These are phyloP conservation scores for Mycena vitilis DNA, from an alignment of 768 basidiomycete genomes.

Conservation along the genomic window DNA sequence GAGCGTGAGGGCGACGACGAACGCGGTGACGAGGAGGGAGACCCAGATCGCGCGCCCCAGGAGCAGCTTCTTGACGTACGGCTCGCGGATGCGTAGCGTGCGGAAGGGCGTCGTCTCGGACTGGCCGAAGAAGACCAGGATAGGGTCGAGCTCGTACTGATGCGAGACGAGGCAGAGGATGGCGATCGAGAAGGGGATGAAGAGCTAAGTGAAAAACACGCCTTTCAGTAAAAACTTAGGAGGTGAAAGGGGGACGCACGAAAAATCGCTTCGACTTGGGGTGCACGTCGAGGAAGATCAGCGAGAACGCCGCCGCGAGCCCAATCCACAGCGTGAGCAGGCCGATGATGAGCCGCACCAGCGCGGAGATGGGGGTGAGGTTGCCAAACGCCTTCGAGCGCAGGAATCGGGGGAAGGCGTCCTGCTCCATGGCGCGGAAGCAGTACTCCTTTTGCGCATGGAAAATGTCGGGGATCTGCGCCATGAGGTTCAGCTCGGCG, in stretches of 20 bases:
- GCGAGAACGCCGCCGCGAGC: constrained; percentile 88
- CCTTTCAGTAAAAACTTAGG: constrained; percentile 22
- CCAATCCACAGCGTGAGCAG: constrained; percentile 94
- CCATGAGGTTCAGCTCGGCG: constrained; percentile 80
- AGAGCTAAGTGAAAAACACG: constrained; percentile 68
- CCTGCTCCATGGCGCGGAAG: constrained; percentile 96
- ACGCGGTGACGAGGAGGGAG: constrained; percentile 77
- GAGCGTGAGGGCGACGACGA: constrained; percentile 85
- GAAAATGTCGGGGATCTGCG: constrained; percentile 96
- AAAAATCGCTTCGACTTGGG: constrained; percentile 95
- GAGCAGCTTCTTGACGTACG: constrained; percentile 92
- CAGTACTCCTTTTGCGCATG: constrained; percentile 98
- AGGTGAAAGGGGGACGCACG: constrained; percentile 63
- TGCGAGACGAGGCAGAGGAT: constrained; percentile 93
- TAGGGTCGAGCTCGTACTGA: constrained; percentile 96
- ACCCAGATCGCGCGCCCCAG: constrained; percentile 95
- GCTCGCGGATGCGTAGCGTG: constrained; percentile 90
- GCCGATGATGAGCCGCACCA: constrained; percentile 87
- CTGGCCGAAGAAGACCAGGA: constrained; percentile 92
- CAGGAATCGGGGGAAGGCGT: constrained; percentile 93
- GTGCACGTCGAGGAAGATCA: constrained; percentile 93
- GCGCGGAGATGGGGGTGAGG: constrained; percentile 89
- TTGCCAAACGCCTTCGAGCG: constrained; percentile 99
- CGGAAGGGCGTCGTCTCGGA: constrained; percentile 98
- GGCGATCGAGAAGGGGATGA: constrained; percentile 92